phyloP scores from a whole-genome alignment of 345 rosid genomes.

The Corchorus capsularis region DNA sequence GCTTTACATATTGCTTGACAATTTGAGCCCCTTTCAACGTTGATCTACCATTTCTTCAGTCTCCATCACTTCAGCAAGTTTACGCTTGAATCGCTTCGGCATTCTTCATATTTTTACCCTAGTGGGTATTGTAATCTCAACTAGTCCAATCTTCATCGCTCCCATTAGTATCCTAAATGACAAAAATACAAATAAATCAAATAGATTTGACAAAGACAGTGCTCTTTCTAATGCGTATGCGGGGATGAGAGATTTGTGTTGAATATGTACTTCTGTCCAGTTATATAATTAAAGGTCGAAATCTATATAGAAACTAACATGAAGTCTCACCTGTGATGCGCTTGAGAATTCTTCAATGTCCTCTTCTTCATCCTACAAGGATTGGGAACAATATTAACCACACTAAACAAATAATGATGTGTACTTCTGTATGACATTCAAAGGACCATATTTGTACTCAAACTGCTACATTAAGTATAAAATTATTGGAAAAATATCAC shows the following conservation, averaged over 20 bases:
- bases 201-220: neutral
- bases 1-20: neutral
- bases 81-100: neutral
- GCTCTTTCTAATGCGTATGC: neutral
- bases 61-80: neutral
- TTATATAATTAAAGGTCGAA: neutral
- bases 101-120: neutral
- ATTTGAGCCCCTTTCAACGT: neutral
- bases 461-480: neutral
- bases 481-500: neutral
- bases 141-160: conserved; percentile 58
- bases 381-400: conserved; percentile 12
- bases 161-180: conserved; percentile 43
- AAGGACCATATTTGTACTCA: neutral
- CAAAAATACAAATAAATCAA: neutral
- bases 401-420: too few relatives aligned
- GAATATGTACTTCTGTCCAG: neutral
- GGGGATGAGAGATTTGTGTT: neutral
- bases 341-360: conserved; percentile 50
- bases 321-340: conserved; percentile 45
- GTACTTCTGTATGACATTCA: neutral
- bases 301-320: neutral
- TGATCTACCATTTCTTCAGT: neutral
- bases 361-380: conserved; percentile 50
- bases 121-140: conserved; percentile 23